These are phyloP conservation scores for Peziza echinospora DNA, from an alignment of 495 filamentous ascomycete genomes.

Conservation along the genomic window DNA sequence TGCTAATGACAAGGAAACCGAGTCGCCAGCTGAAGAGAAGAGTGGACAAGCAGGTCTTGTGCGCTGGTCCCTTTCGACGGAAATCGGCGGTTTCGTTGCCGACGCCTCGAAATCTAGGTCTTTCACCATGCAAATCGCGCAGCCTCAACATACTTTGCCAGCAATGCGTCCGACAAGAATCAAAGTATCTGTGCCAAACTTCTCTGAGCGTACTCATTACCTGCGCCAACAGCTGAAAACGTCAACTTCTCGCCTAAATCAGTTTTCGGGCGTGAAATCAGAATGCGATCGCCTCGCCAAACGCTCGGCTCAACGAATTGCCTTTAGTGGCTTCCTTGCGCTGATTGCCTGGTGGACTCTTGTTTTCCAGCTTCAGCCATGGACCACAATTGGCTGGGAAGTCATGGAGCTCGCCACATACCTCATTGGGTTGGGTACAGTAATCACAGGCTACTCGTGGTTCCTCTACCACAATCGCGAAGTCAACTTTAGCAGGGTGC, in stretches of 20 bases:
- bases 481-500: not conserved
- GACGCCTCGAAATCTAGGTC: not conserved
- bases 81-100: not conserved
- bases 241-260: not conserved
- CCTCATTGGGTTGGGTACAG: not conserved
- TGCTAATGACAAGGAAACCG: no score
- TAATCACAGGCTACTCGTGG: not conserved
- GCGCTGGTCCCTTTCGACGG: not conserved
- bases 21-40: no score
- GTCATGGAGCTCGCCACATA: not conserved
- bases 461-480: not conserved
- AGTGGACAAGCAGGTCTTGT: no score
- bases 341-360: not conserved
- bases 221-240: not conserved
- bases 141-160: not conserved
- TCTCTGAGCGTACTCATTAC: not conserved
- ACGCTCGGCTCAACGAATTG: not conserved
- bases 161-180: not conserved
- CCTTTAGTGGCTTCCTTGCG: not conserved
- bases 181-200: not conserved
- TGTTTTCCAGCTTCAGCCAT: not conserved
- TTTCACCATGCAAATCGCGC: not conserved
- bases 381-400: not conserved
- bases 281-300: not conserved
- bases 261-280: not conserved